These are phyloP conservation scores for Mortierella hygrophila DNA, from an alignment of 192 early-diverging fungal species.

Conservation along the genomic window DNA sequence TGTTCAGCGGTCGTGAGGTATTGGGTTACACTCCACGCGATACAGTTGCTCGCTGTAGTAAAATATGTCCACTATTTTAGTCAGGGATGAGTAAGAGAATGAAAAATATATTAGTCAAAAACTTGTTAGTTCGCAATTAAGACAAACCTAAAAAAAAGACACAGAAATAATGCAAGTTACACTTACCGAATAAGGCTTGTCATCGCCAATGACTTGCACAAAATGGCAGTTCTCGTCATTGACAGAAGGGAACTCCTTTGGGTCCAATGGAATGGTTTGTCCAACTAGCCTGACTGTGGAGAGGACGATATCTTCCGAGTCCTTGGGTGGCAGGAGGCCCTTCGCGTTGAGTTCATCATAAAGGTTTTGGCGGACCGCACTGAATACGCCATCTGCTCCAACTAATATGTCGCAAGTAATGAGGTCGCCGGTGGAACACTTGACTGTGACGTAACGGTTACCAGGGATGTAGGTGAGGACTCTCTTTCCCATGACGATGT, in stretches of 20 bases:
- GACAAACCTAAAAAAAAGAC: background rate
- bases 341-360: background rate
- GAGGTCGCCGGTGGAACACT: background rate
- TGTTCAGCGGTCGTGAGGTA: background rate
- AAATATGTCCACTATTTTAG: background rate
- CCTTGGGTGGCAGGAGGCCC: slow-evolving; percentile 1
- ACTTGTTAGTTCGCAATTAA: too few relatives aligned
- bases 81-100: background rate
- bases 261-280: slow-evolving; percentile 13
- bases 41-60: background rate
- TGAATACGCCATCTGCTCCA: slow-evolving; percentile 11
- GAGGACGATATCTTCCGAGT: background rate
- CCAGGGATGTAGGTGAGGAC: background rate
- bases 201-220: background rate
- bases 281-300: slow-evolving; percentile 16
- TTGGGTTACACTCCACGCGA: slow-evolving; percentile 3
- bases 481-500: background rate
- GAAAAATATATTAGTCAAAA: background rate
- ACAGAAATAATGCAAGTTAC: too few relatives aligned
- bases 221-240: background rate
- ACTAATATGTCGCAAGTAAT: slow-evolving; percentile 17
- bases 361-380: slow-evolving; percentile 15
- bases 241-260: slow-evolving; percentile 6
- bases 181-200: slow-evolving; percentile 17
- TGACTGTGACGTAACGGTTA: background rate